Conservation (phyloP, 1,284 basidiomycete species). For the Phylloboletellus chloephorus region DNA sequence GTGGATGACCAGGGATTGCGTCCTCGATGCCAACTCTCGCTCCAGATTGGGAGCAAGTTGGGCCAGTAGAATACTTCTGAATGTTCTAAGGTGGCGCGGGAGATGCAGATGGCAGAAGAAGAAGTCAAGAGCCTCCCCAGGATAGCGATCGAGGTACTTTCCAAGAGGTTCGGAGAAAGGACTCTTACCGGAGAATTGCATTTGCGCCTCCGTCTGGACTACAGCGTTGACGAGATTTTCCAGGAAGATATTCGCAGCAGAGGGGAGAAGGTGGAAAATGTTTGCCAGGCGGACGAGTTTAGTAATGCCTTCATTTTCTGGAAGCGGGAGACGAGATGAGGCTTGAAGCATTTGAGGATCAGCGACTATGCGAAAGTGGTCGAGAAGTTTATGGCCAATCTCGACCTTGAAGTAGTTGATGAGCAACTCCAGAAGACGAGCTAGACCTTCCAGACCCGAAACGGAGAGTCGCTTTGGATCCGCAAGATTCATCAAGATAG, state of each 20-base stretch:
- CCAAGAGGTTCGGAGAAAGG: constrained; percentile 94
- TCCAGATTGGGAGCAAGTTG: constrained; percentile 73
- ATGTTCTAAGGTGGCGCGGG: constrained; percentile 70
- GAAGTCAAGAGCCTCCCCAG: constrained; percentile 78
- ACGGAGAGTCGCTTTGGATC: constrained; percentile 94
- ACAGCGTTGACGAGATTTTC: constrained; percentile 82
- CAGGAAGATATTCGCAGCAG: constrained; percentile 90
- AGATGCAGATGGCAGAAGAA: constrained; percentile 78
- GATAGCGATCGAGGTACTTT: constrained; percentile 89
- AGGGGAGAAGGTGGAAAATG: constrained; percentile 93
- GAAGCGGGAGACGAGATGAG: constrained; percentile 72
- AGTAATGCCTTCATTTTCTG: constrained; percentile 88
- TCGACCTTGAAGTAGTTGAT: constrained; percentile 99
- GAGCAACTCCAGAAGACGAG: constrained; percentile 89
- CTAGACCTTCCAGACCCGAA: constrained; percentile 92
- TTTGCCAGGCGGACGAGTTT: constrained; percentile 94
- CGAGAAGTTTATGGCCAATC: constrained; percentile 95
- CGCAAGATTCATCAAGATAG: constrained; percentile 96
- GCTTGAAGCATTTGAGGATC: constrained; percentile 80
- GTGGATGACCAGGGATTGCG: constrained; percentile 54
- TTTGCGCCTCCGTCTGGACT: constrained; percentile 89
- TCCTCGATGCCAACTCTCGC: constrained; percentile 66
- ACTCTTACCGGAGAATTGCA: constrained; percentile 86
- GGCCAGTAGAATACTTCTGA: constrained; percentile 77
- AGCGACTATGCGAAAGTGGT: constrained; percentile 90